Evolutionary conservation across 805 yeast genomes (phyloP), one percentile per base, ranked within the genome.

Genomic region (Zygosaccharomyces bailii): DNA sequence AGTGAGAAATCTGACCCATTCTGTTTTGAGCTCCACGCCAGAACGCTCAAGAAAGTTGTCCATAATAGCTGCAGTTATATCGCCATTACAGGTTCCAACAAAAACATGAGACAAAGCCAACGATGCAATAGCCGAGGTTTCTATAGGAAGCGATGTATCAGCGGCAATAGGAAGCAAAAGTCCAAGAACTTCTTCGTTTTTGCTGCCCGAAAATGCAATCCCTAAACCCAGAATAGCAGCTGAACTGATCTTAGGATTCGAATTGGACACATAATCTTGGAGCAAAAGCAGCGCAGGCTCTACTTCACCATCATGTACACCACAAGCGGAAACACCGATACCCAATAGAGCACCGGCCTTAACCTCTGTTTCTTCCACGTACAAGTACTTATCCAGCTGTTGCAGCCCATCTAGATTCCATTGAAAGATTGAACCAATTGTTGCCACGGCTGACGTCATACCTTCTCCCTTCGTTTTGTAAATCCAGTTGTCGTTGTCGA

Each of bases 291-390:
- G 73, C 5, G 97, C 91, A 1, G 97, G 91, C 52, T 89, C 98
- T 34, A 90, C 87, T 50, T 91, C 99, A 23, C 65, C 67, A 62
- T 91, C 96, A 67, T 87, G 96, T 44, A 93, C 91, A 67, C 95
- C 95, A 17, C 95, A 76, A 21, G 95, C 86, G 4, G 88, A 82
- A 38, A 93, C 76, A 65, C 98, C 99, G 66, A 88, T 87, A 65
- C 98, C 99, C 53, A 93, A 75, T 46, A 93, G 73, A 4, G 99
- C 96, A 68, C 99, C 99, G 5, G 98, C 96, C 69, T 88, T 88
- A 54, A 90, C 79, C 59, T 87, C 91, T 46, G 80, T 83, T 56
- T 89, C 96, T 13, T 82, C 76, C 3, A 95, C 83, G 60, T 90
- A 90, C 46, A 91, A 71, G 65, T 84, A 90, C 65, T 85, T 86